Evolutionary conservation across 257 asterid genomes (phyloP).

Genomic region (Cinchona pubescens): DNA sequence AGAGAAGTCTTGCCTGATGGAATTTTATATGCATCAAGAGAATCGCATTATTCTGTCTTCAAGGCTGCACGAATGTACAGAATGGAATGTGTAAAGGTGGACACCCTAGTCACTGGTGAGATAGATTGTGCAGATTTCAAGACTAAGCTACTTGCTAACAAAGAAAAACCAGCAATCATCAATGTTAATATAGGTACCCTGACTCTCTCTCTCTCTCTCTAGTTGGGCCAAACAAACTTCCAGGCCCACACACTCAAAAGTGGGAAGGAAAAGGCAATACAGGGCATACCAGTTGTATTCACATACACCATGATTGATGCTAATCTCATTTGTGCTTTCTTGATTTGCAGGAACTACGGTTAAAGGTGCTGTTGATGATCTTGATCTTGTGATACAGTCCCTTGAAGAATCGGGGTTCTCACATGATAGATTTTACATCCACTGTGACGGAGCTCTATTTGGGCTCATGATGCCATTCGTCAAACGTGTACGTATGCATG

Average conservation of each 20-base stretch:
- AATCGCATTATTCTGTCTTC: slow-evolving; percentile 91
- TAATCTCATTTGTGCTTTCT: not conserved
- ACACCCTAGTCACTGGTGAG: slow-evolving; percentile 78
- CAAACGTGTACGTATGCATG: slow-evolving; percentile 52
- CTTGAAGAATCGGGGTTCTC: slow-evolving; percentile 84
- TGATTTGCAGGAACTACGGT: slow-evolving; percentile 86
- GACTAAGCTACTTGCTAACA: slow-evolving; percentile 57
- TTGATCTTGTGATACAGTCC: slow-evolving; percentile 85
- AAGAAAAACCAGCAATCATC: slow-evolving; percentile 86
- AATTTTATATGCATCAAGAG: slow-evolving; percentile 81
- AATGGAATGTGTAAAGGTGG: slow-evolving; percentile 87
- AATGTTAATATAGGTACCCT: slow-evolving; percentile 83
- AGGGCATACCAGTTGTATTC: not conserved
- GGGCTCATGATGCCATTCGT: slow-evolving; percentile 99
- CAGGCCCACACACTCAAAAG: not conserved
- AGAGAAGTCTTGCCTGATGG: slow-evolving; percentile 97
- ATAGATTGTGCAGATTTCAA: slow-evolving; percentile 83
- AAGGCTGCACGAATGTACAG: slow-evolving; percentile 98
- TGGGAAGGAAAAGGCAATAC: not conserved
- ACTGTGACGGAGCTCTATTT: slow-evolving; percentile 94
- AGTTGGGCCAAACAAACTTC: not conserved
- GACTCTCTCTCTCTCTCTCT: slow-evolving; percentile 11
- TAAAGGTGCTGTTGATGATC: slow-evolving; percentile 99
- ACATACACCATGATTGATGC: not conserved
- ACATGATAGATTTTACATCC: slow-evolving; percentile 84